Percentiles rank a stretch among this genome's conserved stretches.
Conservation (phyloP, 768 basidiomycete genomes). For the Harrya chromipes region DNA sequence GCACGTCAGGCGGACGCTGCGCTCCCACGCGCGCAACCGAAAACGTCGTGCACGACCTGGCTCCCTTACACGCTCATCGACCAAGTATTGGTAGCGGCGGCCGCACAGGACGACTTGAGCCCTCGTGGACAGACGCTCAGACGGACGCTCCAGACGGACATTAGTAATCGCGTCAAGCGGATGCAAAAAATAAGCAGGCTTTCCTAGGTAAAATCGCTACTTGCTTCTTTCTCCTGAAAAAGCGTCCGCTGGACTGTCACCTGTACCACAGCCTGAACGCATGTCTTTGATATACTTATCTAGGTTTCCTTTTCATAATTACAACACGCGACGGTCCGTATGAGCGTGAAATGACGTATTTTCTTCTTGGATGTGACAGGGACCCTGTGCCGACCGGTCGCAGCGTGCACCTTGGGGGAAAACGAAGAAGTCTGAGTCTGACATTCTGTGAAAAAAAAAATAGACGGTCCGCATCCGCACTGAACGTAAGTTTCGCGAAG, state of each 20-base stretch:
- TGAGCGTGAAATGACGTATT: slow-evolving; percentile 4
- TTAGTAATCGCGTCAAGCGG: slow-evolving; percentile 62
- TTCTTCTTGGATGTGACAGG: neutral
- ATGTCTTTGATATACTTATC: neutral
- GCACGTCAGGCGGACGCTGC: slow-evolving; percentile 47
- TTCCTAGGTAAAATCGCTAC: slow-evolving; percentile 11
- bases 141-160: slow-evolving; percentile 52
- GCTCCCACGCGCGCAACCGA: slow-evolving; percentile 50
- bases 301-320: slow-evolving; percentile 9
- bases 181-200: slow-evolving; percentile 62
- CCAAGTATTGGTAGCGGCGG: slow-evolving; percentile 69
- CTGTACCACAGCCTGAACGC: no score
- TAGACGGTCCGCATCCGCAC: neutral
- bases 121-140: slow-evolving; percentile 40
- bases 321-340: neutral
- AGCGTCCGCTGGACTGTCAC: no score
- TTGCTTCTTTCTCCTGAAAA: no score
- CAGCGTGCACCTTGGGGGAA: slow-evolving; percentile 1
- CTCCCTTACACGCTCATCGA: slow-evolving; percentile 83
- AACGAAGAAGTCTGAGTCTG: no score
- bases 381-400: slow-evolving; percentile 17
- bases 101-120: slow-evolving; percentile 49
- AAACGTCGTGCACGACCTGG: slow-evolving; percentile 64
- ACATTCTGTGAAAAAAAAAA: slow-evolving; percentile 1
- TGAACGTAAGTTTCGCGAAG: neutral